Conservation (phyloP, 2,329 filamentous ascomycete genomes). For the Didymella sp. region DNA sequence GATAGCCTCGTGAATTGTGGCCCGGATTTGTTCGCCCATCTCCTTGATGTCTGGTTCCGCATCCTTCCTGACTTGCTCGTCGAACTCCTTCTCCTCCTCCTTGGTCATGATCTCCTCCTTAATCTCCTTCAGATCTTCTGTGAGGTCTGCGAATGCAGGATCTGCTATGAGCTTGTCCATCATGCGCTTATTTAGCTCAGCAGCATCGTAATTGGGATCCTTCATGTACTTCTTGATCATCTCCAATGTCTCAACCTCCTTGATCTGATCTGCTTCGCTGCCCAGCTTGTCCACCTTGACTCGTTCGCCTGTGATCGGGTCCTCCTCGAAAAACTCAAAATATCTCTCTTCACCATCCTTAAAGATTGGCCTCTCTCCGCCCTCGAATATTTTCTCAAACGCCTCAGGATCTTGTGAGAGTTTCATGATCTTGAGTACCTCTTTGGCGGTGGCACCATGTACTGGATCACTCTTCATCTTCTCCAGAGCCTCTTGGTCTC, state of each 20-base stretch:
- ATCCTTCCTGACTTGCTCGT: constrained; percentile 15
- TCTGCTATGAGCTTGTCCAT: constrained; percentile 40
- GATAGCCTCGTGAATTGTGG: constrained; percentile 30
- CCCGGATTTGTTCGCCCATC: constrained; percentile 25
- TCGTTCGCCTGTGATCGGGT: constrained; percentile 32
- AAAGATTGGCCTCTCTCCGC: background rate
- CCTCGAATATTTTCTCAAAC: constrained; percentile 13
- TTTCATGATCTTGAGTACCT: background rate
- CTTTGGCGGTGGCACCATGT: background rate
- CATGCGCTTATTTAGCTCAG: constrained; percentile 33
- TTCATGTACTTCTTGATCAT: constrained; percentile 34
- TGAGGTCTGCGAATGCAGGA: constrained; percentile 40
- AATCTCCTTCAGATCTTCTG: constrained; percentile 37
- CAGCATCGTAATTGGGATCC: constrained; percentile 41
- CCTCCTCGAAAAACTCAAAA: constrained; percentile 43
- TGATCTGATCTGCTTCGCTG: constrained; percentile 34
- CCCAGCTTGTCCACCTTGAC: constrained; percentile 34
- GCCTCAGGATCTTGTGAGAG: background rate
- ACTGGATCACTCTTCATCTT: background rate
- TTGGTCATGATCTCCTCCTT: constrained; percentile 32
- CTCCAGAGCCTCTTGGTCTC: background rate
- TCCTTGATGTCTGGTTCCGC: constrained; percentile 26
- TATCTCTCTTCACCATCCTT: constrained; percentile 29
- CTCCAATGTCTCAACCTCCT: constrained; percentile 28
- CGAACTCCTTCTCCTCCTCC: constrained; percentile 8